These are phyloP conservation scores for Styphnolobium japonicum DNA, from an alignment of 306 rosid genomes.

Conservation along the genomic window DNA sequence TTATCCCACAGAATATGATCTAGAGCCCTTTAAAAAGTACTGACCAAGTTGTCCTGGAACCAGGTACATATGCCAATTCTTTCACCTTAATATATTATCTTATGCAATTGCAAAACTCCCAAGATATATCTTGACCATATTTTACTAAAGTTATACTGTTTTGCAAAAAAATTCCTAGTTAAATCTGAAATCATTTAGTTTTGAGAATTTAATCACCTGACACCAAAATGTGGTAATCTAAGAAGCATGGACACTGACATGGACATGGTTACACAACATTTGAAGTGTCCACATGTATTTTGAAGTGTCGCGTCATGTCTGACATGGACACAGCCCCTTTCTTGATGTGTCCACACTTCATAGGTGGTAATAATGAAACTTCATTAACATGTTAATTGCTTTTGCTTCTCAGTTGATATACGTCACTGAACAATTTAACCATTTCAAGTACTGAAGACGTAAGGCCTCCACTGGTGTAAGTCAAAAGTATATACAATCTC, in stretches of 20 bases:
- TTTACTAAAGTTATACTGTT: neutral
- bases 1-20: conserved; percentile 5
- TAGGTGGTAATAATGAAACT: neutral
- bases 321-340: neutral
- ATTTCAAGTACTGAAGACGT: conserved; percentile 5
- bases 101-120: neutral
- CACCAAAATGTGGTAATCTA: conserved; percentile 4
- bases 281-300: neutral
- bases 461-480: neutral
- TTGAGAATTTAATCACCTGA: neutral
- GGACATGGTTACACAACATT: neutral
- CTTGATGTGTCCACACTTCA: neutral
- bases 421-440: conserved; percentile 3
- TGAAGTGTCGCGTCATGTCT: neutral
- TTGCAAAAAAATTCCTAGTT: neutral
- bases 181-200: conserved; percentile 22
- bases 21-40: neutral
- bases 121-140: conserved; percentile 3
- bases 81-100: conserved; percentile 2
- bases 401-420: conserved; percentile 17
- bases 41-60: neutral
- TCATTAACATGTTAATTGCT: conserved; percentile 20
- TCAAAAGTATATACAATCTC: neutral
- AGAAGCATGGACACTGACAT: neutral
- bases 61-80: neutral